Evolutionary conservation across 2,329 filamentous ascomycete genomes (phyloP), one percentile per base, ranked within the genome.

Genomic region (Stachybotrys chartarum): DNA sequence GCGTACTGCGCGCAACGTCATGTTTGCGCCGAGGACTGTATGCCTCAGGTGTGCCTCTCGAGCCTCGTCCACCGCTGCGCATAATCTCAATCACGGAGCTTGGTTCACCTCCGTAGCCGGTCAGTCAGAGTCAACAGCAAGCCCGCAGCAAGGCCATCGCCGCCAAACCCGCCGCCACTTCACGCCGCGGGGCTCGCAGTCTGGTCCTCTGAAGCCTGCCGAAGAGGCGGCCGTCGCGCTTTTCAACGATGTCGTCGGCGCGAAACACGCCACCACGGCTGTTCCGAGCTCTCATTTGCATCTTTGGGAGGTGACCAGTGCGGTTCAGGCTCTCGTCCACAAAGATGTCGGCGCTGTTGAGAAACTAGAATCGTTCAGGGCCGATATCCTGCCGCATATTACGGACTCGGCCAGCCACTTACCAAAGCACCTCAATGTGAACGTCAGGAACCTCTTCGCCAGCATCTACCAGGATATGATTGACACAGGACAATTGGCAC

Each of bases 231-330:
- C 68, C 30, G 48, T 72, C 44, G 68, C 66, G 1, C 57, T 72
- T 16, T 72, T 72, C 64, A 69, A 71, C 50, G 67, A 72, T 12
- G 68, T 72, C n/a, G 67, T 71, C 52, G 64, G 61, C 14, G 62
- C 61, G 17, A 24, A 24, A 12, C 4, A 17, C 39, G 6, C 51
- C 17, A 24, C 30, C 30, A 11, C 52, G 49, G 11, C 17, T 31
- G 45, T 30, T 31, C 59, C 17, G 52, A 59, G n/a, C 14, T 55
- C 57, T 14, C 55, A 57, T 5, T 45, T 66, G 30, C 57, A 57
- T 5, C 66, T 69, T 46, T 60, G 66, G 49, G 64, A 72, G 54
- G 58, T 71, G n/a, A 61, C 64, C 1, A 63, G 64, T 39, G 67
- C 58, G 51, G 58, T 72, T 53, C 65, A 64, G 39, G 59, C 65